Base-by-base conservation (phyloP, 768 basidiomycete genomes). In the Neoboletus brunneissimus region DNA sequence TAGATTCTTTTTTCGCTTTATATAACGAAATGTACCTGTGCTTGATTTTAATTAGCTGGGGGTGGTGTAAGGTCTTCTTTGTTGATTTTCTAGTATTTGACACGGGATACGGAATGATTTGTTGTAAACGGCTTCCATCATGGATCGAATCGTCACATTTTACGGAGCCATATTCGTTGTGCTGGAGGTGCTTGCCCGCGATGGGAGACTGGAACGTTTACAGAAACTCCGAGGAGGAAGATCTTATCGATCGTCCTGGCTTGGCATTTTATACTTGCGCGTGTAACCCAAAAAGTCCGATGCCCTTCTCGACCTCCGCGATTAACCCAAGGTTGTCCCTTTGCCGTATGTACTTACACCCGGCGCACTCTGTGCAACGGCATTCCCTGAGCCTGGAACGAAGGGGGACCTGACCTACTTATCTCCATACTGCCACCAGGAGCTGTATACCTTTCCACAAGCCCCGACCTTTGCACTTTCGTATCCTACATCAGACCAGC, bases 1-100 rank as follows among this genome's bases (percentile, higher is more conserved):
- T 10, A 5, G 25, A 27, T 23, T 7, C n/a, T 12, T 51, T 31
- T 31, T 23, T 11, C 16, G 4, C 0, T 40, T 6, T 25, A 27
- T 27, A 27, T 27, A 31, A n/a, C 7, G 1, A 1, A 5, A 40
- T 13, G 35, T 53, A 27, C 4, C 2, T 47, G 29, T 65, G 56
- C 58, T 66, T 44, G 57, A 58, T 66, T 27, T 59, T 54, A 54
- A 27, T 57, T 54, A 54, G 35, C 47, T 37, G 40, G 22, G 20
- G 12, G 48, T 48, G 15, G 48, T 50, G 57, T 63, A 59, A 29
- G 23, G 5, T 49, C 9, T 50, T n/a, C 16, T 9, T 50, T 51
- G 41, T 38, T 20, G 9, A 47, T 27, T n/a, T 20, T 38, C 37
- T n/a, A n/a, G n/a, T n/a, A 38, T 13, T 23, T 9, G 25, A 27